Conservation (phyloP, 2,329 filamentous ascomycete genomes). For the Colletotrichum orchidophilum region DNA sequence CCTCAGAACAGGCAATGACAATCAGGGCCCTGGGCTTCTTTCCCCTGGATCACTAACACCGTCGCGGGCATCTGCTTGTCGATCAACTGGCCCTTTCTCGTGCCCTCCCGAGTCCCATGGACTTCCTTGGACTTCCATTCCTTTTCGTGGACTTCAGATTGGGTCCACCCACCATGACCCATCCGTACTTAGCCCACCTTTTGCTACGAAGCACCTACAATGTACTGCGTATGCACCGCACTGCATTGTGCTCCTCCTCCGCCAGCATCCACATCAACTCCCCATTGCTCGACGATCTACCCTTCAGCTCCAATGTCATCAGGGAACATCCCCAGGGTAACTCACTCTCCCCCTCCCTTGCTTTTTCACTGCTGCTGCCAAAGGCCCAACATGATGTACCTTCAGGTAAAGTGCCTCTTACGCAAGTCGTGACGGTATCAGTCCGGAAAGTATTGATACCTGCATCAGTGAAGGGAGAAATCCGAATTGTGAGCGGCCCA, state of each 20-base stretch:
- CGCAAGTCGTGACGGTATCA: background rate
- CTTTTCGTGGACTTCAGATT: background rate
- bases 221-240: too few relatives aligned
- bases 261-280: background rate
- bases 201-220: background rate
- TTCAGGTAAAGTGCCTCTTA: background rate
- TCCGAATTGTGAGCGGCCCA: background rate
- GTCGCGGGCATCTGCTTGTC: constrained; percentile 22
- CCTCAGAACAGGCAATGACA: constrained; percentile 8
- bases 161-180: constrained; percentile 12
- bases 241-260: background rate
- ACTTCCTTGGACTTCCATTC: background rate
- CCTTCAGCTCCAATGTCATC: constrained; percentile 4
- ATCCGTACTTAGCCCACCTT: background rate
- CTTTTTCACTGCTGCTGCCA: background rate
- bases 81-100: constrained; percentile 16
- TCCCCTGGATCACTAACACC: constrained; percentile 16
- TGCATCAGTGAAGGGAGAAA: background rate
- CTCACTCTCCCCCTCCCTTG: background rate
- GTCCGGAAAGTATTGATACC: background rate
- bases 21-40: constrained; percentile 11
- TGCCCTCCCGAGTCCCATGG: background rate
- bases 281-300: background rate
- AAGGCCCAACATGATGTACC: background rate
- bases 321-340: background rate